Conservation (phyloP, 139 green algal genomes). For the Diplosphaera chodatii region DNA sequence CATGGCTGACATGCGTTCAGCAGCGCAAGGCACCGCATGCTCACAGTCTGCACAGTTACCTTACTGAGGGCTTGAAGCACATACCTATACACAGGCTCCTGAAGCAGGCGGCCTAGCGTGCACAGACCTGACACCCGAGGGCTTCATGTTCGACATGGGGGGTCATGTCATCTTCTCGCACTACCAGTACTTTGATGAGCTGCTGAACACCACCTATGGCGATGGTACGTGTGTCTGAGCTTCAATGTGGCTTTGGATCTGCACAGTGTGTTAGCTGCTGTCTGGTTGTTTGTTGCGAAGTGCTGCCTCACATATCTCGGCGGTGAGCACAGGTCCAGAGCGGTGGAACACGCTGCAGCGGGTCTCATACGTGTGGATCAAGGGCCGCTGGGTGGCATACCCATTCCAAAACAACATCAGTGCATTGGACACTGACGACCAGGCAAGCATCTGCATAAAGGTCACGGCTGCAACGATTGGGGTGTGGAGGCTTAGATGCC, state of each 20-base stretch:
- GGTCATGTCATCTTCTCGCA: slow-evolving; percentile 90
- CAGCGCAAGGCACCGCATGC: too few relatives aligned
- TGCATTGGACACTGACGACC: slow-evolving; percentile 79
- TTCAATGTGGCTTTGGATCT: neutral
- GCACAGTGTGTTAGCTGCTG: slow-evolving; percentile 15
- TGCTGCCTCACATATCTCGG: slow-evolving; percentile 17
- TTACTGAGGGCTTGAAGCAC: neutral
- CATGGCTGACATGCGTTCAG: too few relatives aligned
- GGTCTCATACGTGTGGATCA: slow-evolving; percentile 84
- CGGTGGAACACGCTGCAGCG: slow-evolving; percentile 81
- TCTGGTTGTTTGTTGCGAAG: too few relatives aligned
- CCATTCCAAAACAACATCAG: slow-evolving; percentile 93
- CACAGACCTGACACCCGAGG: slow-evolving; percentile 79
- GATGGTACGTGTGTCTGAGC: slow-evolving; percentile 2
- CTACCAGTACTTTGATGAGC: slow-evolving; percentile 90
- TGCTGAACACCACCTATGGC: slow-evolving; percentile 36
- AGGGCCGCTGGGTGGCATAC: slow-evolving; percentile 80
- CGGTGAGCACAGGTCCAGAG: slow-evolving; percentile 52
- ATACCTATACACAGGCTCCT: slow-evolving; percentile 29
- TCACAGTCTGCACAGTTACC: too few relatives aligned
- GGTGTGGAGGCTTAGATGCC: too few relatives aligned
- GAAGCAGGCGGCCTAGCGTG: slow-evolving; percentile 77
- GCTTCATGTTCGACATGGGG: slow-evolving; percentile 92
- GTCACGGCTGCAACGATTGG: too few relatives aligned
- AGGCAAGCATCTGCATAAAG: too few relatives aligned